Evolutionary conservation across 805 yeast species (phyloP).

Genomic region (Spathaspora gorwiae): DNA sequence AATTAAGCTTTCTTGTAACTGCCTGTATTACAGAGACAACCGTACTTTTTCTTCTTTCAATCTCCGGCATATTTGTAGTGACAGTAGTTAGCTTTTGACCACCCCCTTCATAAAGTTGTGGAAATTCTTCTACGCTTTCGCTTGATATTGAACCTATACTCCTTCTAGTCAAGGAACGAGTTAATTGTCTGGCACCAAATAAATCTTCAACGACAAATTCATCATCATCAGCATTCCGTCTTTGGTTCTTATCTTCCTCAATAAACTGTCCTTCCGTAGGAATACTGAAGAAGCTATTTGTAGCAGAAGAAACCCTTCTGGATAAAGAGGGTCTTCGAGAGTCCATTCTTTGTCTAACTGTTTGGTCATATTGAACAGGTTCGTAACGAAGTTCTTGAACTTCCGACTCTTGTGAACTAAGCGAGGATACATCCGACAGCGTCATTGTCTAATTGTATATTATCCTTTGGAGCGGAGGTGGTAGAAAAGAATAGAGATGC

Average conservation of each 20-base stretch:
- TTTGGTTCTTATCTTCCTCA: background rate
- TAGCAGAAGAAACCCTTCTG: constrained; percentile 15
- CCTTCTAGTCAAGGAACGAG: background rate
- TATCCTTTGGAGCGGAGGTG: too few relatives aligned
- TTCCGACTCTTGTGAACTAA: too few relatives aligned
- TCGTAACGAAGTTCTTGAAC: too few relatives aligned
- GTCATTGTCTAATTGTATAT: too few relatives aligned
- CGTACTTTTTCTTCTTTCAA: constrained; percentile 15
- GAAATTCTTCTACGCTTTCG: constrained; percentile 5
- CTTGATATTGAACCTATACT: background rate
- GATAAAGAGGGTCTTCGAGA: constrained; percentile 1
- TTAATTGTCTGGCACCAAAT: constrained; percentile 10
- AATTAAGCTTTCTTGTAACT: constrained; percentile 16
- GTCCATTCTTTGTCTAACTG: too few relatives aligned
- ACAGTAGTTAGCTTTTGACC: background rate
- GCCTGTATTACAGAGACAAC: constrained; percentile 17
- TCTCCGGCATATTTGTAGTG: constrained; percentile 1
- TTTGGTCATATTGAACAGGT: too few relatives aligned
- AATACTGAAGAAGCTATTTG: constrained; percentile 3
- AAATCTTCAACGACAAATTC: constrained; percentile 7
- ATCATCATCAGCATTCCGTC: background rate
- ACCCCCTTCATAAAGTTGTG: constrained; percentile 6
- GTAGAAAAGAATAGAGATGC: too few relatives aligned
- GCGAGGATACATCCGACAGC: too few relatives aligned
- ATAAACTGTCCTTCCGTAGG: background rate